A percentile compares a stretch with the other conserved stretches of the same genome.
These are phyloP conservation scores for Populus trichocarpa DNA, from an alignment of 441 rosid species.

Conservation along the genomic window DNA sequence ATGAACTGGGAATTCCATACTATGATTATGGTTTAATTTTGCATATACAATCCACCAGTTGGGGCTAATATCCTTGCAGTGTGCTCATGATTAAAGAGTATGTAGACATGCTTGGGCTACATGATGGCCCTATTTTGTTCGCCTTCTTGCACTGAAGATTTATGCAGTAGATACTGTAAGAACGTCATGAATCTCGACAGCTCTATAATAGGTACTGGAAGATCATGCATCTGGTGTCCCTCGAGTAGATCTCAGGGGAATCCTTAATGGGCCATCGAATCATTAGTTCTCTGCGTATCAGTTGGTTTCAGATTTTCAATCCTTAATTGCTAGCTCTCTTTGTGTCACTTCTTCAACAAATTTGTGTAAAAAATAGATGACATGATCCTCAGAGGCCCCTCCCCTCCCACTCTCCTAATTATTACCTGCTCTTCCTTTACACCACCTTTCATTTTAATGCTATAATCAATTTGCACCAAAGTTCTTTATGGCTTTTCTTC, in stretches of 20 bases:
- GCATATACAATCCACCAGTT: not conserved
- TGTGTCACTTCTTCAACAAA: conserved; percentile 15
- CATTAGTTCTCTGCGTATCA: conserved; percentile 8
- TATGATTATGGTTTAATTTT: not conserved
- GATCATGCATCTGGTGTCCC: conserved; percentile 6
- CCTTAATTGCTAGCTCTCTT: not conserved
- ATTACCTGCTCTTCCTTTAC: conserved; percentile 11
- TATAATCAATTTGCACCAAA: conserved; percentile 23
- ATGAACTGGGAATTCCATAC: not conserved
- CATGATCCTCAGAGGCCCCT: conserved; percentile 22
- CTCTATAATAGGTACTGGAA: not conserved
- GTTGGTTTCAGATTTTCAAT: conserved; percentile 10
- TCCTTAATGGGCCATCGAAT: conserved; percentile 19
- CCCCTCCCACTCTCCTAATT: conserved; percentile 15
- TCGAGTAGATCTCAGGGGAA: not conserved
- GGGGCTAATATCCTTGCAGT: not conserved
- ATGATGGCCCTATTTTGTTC: not conserved
- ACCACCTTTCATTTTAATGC: conserved; percentile 16
- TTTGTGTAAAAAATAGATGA: conserved; percentile 25
- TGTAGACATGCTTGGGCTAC: not conserved
- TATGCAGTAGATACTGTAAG: not conserved
- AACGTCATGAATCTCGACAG: not conserved
- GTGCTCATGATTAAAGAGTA: not conserved
- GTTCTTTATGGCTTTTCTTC: conserved; percentile 4
- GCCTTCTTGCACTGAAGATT: not conserved